Evolutionary conservation across 371 early-diverging fungal genomes (phyloP).

Genomic region (Lichtheimia corymbifera): DNA sequence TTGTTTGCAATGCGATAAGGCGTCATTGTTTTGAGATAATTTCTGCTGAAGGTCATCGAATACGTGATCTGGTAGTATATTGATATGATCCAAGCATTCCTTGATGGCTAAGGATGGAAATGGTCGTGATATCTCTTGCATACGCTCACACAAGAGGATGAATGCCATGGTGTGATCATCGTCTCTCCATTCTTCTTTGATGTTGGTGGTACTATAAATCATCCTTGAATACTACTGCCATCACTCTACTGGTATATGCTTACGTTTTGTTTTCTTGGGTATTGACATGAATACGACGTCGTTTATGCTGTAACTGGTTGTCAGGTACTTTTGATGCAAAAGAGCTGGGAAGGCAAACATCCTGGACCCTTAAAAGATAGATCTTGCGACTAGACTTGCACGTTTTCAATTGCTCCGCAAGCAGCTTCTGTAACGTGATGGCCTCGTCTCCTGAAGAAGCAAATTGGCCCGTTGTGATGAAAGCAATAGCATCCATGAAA

Average conservation of each 20-base stretch:
- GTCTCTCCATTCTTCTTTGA: not conserved
- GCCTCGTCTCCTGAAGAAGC: not conserved
- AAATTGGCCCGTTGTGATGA: not conserved
- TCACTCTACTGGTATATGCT: too few species aligned
- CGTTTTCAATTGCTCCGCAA: not conserved
- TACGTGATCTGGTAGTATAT: too few species aligned
- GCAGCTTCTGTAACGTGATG: not conserved
- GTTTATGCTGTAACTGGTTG: too few species aligned
- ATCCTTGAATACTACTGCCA: not conserved
- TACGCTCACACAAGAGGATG: not conserved
- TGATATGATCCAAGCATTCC: not conserved
- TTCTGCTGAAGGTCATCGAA: too few species aligned
- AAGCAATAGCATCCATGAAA: slow-evolving; percentile 1
- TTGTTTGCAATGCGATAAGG: slow-evolving; percentile 7
- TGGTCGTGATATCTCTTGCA: not conserved
- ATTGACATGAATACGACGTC: too few species aligned
- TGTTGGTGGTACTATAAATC: not conserved
- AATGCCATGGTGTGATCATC: not conserved
- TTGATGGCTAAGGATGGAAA: not conserved
- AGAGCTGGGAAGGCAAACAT: too few species aligned
- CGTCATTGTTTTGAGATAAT: too few species aligned
- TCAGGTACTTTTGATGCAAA: too few species aligned
- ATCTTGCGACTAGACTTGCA: too few species aligned
- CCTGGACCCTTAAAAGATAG: too few species aligned
- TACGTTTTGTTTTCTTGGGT: too few species aligned